Base-by-base conservation (phyloP, 192 early-diverging fungal species). In the Gonapodya sp. region DNA sequence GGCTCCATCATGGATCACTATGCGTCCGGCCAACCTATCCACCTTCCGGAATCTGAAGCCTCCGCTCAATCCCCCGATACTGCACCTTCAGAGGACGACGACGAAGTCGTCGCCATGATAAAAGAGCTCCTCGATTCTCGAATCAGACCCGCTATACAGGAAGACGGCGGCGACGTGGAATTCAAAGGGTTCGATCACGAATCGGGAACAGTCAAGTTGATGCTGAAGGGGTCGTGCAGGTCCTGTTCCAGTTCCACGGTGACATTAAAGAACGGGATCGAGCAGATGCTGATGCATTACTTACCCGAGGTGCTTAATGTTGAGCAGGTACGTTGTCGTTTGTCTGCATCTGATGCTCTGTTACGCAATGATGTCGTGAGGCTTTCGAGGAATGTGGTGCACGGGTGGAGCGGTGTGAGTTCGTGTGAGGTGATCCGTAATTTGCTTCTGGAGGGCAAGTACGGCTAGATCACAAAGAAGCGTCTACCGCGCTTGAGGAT, bases 211-310 rank as follows among this genome's bases (percentile, higher is more conserved):
- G 98, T 99, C 34, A 93, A 92, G 85, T 86, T 99, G 73, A 94
- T 94, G 82, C 86, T 99, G 78, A 94, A 94, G 81, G 98, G 98
- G 14, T 93, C 95, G n/a, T 99, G 98, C 85, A 86, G 97, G 77
- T 94, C 95, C 16, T 99, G 98, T 82, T 93, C 95, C 35, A 93
- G 91, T 1, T 93, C 93, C 35, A 88, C 92, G 0, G 91, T 98
- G 2, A 99, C 97, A 0, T 88, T 99, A 34, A 99, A 97, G 89
- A 97, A 98, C 82, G 98, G 98, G 0, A 98, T 99, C 73, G 98
- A 99, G 85, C 97, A 96, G 78, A 99, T 99, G 98, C 87, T 99
- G 80, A 96, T 95, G 91, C 96, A 99, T 85, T 99, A 98, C 80
- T 92, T 99, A 80, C 96, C 97, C 0, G 98, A 98, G 81, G 95